phyloP scores from a whole-genome alignment of 2,329 filamentous ascomycete species.

The Colletotrichum brevisporum region DNA sequence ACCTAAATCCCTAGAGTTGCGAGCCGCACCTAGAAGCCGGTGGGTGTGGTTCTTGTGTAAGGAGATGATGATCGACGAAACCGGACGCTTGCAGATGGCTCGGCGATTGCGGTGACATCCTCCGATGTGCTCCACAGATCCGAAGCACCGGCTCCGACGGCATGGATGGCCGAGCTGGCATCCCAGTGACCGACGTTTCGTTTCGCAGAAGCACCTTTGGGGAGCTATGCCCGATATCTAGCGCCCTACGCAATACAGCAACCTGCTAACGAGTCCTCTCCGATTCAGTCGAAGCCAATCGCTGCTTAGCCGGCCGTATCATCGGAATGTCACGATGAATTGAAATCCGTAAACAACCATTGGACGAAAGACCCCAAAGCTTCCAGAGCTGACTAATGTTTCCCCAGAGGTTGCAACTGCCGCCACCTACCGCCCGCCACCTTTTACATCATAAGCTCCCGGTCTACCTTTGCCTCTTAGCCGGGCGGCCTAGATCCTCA shows the following conservation, averaged over 20 bases:
- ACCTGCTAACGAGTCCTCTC: no score
- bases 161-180: slow-evolving; percentile 7
- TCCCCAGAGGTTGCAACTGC: slow-evolving; percentile 9
- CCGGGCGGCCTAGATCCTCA: slow-evolving; percentile 53
- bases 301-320: background rate
- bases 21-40: background rate
- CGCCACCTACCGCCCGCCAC: slow-evolving; percentile 39
- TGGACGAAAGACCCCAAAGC: slow-evolving; percentile 5
- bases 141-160: slow-evolving; percentile 26
- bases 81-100: slow-evolving; percentile 1
- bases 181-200: background rate
- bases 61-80: background rate
- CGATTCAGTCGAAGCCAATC: background rate
- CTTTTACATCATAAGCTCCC: slow-evolving; percentile 38
- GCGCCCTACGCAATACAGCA: background rate
- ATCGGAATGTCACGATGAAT: background rate
- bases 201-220: no score
- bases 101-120: slow-evolving; percentile 18
- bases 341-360: slow-evolving; percentile 31
- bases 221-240: no score
- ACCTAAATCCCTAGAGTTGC: no score
- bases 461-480: background rate
- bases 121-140: slow-evolving; percentile 28
- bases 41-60: background rate
- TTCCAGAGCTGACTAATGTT: slow-evolving; percentile 32